Conservation (phyloP, 139 green algal genomes). For the Zygnema cylindricum region DNA sequence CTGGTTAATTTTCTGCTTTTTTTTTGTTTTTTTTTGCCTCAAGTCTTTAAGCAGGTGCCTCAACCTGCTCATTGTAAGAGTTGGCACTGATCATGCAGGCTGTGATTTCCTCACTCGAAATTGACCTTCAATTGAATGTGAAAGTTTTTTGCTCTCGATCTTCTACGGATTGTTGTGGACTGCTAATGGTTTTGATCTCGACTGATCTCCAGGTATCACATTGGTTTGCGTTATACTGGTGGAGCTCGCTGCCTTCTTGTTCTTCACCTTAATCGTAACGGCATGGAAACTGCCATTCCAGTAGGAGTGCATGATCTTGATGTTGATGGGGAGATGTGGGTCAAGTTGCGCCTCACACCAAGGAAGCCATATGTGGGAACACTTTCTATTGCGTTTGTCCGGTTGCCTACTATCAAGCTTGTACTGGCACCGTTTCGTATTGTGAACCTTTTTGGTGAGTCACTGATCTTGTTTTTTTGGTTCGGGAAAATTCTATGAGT, state of each 20-base stretch:
- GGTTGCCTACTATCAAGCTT: conserved; percentile 82
- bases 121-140: too few species aligned
- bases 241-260: conserved; percentile 46
- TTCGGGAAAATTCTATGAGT: too few species aligned
- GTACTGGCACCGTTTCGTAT: conserved; percentile 64
- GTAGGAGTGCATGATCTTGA: conserved; percentile 92
- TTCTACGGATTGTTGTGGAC: too few species aligned
- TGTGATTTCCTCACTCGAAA: too few species aligned
- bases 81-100: too few species aligned
- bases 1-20: too few species aligned
- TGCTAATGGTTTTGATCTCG: too few species aligned
- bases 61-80: too few species aligned
- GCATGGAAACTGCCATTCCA: conserved; percentile 65
- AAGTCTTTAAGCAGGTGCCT: too few species aligned
- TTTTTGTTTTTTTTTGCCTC: too few species aligned
- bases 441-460: conserved; percentile 63
- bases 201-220: conserved; percentile 49
- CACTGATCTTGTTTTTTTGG: too few species aligned
- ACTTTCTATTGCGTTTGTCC: conserved; percentile 88
- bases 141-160: too few species aligned
- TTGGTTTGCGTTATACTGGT: conserved; percentile 59
- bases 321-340: conserved; percentile 90
- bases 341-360: conserved; percentile 92
- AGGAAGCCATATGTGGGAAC: conserved; percentile 91
- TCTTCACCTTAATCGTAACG: conserved; percentile 30